phyloP scores from a whole-genome alignment of 768 basidiomycete species.

The Cantharellus cinnabarinus region DNA sequence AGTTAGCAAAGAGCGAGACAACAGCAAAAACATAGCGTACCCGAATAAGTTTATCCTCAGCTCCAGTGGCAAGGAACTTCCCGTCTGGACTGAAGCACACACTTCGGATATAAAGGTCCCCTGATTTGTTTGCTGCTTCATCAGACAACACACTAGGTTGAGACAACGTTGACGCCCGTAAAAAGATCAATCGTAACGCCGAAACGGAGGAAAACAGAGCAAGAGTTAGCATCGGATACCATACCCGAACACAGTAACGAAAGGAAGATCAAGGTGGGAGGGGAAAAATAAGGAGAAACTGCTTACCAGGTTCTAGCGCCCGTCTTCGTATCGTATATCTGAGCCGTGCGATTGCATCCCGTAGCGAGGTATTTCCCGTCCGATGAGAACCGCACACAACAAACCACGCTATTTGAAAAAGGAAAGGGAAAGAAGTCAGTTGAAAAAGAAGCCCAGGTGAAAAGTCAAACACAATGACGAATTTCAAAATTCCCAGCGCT shows the following conservation, averaged over 20 bases:
- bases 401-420: conserved; percentile 35
- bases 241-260: conserved; percentile 1
- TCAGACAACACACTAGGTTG: conserved; percentile 47
- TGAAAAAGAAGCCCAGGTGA: background rate
- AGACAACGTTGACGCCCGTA: too few species aligned
- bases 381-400: conserved; percentile 85
- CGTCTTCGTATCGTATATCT: conserved; percentile 84
- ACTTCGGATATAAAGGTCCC: conserved; percentile 77
- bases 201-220: background rate
- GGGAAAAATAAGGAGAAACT: background rate
- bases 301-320: conserved; percentile 66
- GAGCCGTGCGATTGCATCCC: conserved; percentile 88
- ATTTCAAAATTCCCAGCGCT: background rate
- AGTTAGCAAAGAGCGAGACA: background rate
- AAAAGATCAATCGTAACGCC: background rate
- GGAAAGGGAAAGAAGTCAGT: background rate
- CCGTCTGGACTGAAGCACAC: conserved; percentile 63
- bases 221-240: too few species aligned
- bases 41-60: conserved; percentile 83
- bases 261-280: conserved; percentile 5
- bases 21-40: conserved; percentile 24
- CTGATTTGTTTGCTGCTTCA: conserved; percentile 47
- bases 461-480: background rate
- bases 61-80: conserved; percentile 53
- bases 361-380: conserved; percentile 88